Evolutionary conservation across 306 rosid genomes (phyloP).

Genomic region (Begonia peltatifolia): DNA sequence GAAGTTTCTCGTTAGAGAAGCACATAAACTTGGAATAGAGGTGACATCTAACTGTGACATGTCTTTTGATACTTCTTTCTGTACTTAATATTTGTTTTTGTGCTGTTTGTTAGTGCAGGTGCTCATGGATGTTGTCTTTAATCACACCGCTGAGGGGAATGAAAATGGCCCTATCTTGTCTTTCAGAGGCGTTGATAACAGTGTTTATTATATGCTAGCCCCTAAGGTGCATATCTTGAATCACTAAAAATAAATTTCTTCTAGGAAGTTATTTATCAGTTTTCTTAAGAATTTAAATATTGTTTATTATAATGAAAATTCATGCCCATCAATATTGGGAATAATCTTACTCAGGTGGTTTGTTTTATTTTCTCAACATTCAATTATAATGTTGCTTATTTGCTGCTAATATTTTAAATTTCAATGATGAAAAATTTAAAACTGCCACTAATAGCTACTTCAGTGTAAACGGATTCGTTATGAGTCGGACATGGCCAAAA

Average conservation of each 20-base stretch:
- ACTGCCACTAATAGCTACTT: no score
- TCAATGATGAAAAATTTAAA: no score
- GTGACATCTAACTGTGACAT: conserved; percentile 22
- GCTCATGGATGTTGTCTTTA: conserved; percentile 93
- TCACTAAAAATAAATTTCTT: background rate
- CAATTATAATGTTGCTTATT: no score
- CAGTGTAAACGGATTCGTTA: no score
- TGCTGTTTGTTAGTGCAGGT: conserved; percentile 39
- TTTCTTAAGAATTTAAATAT: no score
- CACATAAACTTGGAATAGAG: conserved; percentile 94
- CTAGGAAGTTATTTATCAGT: no score
- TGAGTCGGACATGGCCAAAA: no score
- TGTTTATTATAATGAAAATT: background rate
- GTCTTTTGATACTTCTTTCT: conserved; percentile 3
- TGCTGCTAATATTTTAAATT: no score
- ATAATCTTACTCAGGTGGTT: no score
- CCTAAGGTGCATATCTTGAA: conserved; percentile 54
- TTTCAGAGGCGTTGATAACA: conserved; percentile 86
- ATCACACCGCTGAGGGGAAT: conserved; percentile 99
- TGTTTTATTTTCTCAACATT: no score
- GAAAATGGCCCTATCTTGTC: conserved; percentile 83
- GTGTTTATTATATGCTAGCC: conserved; percentile 80
- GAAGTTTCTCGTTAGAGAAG: conserved; percentile 78
- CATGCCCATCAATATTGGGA: background rate
- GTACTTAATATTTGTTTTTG: background rate